Evolutionary conservation across 1,284 basidiomycete genomes (phyloP).

Genomic region (Omphalotus olearius): DNA sequence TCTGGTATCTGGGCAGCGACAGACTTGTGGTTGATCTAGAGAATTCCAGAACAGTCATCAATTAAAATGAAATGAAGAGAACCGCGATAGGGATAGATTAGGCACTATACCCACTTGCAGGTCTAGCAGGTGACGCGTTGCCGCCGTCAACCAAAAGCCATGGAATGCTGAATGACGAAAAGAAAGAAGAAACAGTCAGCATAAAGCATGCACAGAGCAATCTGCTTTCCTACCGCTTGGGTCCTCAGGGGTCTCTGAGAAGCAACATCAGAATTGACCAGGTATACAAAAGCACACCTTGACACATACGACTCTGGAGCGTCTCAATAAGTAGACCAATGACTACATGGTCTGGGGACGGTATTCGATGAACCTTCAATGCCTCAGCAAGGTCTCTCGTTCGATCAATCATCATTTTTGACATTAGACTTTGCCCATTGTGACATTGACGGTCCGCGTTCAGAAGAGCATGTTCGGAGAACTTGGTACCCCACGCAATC

Average conservation of each 20-base stretch:
- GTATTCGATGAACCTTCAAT: slow-evolving; percentile 77
- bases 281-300: not conserved
- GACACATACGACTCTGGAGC: slow-evolving; percentile 71
- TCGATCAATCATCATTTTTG: slow-evolving; percentile 73
- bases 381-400: slow-evolving; percentile 82
- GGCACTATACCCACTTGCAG: slow-evolving; percentile 49
- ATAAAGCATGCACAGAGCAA: not conserved
- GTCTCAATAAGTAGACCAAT: slow-evolving; percentile 75
- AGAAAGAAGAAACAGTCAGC: slow-evolving; percentile 6
- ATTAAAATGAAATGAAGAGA: slow-evolving; percentile 3
- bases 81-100: not conserved
- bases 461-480: slow-evolving; percentile 83
- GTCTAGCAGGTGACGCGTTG: slow-evolving; percentile 75
- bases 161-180: slow-evolving; percentile 54
- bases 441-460: slow-evolving; percentile 72
- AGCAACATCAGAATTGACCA: slow-evolving; percentile 7
- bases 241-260: slow-evolving; percentile 62
- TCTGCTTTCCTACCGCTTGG: slow-evolving; percentile 44
- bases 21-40: slow-evolving; percentile 76
- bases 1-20: slow-evolving; percentile 67
- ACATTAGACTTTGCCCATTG: slow-evolving; percentile 69
- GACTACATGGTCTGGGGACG: slow-evolving; percentile 78
- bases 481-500: slow-evolving; percentile 91
- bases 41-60: slow-evolving; percentile 14
- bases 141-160: slow-evolving; percentile 74